phyloP scores from a whole-genome alignment of 2,329 filamentous ascomycete genomes.

The Cytospora leucostoma region DNA sequence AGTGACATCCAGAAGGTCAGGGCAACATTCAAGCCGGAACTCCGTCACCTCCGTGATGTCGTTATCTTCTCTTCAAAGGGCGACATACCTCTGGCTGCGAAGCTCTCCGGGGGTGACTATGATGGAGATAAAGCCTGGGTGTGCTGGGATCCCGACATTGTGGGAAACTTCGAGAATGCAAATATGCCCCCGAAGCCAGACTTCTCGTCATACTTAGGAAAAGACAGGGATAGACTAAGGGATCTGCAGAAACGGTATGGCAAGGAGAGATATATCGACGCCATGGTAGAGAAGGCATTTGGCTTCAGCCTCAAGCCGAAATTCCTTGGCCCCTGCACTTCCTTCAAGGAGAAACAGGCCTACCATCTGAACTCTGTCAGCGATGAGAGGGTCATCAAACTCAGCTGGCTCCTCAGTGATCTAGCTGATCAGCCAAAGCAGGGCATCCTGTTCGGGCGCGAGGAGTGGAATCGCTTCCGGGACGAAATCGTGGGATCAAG shows the following conservation, averaged over 20 bases:
- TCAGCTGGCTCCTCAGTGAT: slow-evolving; percentile 55
- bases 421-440: slow-evolving; percentile 62
- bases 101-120: slow-evolving; percentile 78
- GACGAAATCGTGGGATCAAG: slow-evolving; percentile 27
- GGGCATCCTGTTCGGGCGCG: slow-evolving; percentile 49
- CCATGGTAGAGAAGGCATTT: slow-evolving; percentile 57
- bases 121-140: slow-evolving; percentile 78
- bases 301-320: slow-evolving; percentile 58
- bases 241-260: slow-evolving; percentile 41
- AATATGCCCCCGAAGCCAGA: slow-evolving; percentile 42
- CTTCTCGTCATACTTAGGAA: slow-evolving; percentile 47
- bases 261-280: slow-evolving; percentile 36
- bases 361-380: slow-evolving; percentile 59
- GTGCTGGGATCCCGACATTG: slow-evolving; percentile 70
- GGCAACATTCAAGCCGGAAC: slow-evolving; percentile 57
- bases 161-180: slow-evolving; percentile 65
- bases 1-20: slow-evolving; percentile 73
- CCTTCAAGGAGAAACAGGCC: slow-evolving; percentile 62
- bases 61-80: slow-evolving; percentile 74
- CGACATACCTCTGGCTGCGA: slow-evolving; percentile 62
- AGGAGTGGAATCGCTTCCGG: slow-evolving; percentile 45
- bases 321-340: slow-evolving; percentile 65
- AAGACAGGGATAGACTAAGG: slow-evolving; percentile 49
- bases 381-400: slow-evolving; percentile 44
- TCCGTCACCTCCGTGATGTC: slow-evolving; percentile 74